Conservation (phyloP, 345 rosid genomes). For the Triadica sebifera region DNA sequence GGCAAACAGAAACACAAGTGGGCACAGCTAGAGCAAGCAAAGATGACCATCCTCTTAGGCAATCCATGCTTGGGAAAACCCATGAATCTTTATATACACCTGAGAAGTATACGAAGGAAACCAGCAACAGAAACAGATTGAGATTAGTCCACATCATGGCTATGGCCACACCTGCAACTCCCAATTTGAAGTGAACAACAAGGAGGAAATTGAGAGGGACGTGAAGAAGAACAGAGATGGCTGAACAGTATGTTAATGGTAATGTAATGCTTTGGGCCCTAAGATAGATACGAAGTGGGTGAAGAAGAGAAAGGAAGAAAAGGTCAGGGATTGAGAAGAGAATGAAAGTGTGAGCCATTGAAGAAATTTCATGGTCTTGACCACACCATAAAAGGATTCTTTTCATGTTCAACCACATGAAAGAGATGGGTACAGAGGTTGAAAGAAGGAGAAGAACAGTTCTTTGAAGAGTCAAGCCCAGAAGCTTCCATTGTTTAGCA, state of each 20-base stretch:
- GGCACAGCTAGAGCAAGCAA: constrained; percentile 84
- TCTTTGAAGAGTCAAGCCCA: constrained; percentile 88
- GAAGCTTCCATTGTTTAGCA: constrained; percentile 82
- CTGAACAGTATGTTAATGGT: constrained; percentile 85
- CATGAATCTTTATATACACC: constrained; percentile 71
- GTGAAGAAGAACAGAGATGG: constrained; percentile 76
- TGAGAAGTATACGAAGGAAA: constrained; percentile 69
- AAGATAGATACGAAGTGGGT: constrained; percentile 83
- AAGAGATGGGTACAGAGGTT: constrained; percentile 75
- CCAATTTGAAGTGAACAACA: constrained; percentile 73
- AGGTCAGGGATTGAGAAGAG: constrained; percentile 87
- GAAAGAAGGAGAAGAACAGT: constrained; percentile 92
- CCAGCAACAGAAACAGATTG: constrained; percentile 63
- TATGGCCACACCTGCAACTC: constrained; percentile 80
- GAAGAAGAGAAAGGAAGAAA: constrained; percentile 81
- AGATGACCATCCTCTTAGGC: constrained; percentile 82
- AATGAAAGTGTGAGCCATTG: constrained; percentile 71
- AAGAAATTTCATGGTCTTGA: constrained; percentile 72
- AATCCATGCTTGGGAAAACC: constrained; percentile 73
- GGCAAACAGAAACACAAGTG: constrained; percentile 85
- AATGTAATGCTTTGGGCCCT: constrained; percentile 83
- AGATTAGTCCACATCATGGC: constrained; percentile 90
- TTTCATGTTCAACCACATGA: constrained; percentile 79
- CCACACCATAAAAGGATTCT: constrained; percentile 73
- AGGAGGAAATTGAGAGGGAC: constrained; percentile 76